These are phyloP conservation scores for Penicillium roqueforti DNA, from an alignment of 495 filamentous ascomycete genomes.

Conservation along the genomic window DNA sequence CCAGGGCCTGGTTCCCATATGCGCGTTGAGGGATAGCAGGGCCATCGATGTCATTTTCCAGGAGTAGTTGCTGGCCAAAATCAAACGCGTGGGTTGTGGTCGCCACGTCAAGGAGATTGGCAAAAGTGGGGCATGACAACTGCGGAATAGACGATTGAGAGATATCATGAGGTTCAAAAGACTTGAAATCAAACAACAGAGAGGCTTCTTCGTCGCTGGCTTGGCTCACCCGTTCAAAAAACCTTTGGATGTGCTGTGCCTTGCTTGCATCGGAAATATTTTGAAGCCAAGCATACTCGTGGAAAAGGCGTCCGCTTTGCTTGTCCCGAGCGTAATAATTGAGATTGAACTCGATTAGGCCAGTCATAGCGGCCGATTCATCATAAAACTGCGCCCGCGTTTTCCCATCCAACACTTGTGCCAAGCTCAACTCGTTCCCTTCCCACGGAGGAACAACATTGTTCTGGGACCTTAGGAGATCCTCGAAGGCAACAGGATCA, in stretches of 20 bases:
- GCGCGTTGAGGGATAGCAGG: conserved; percentile 44
- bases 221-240: conserved; percentile 26
- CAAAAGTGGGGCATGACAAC: conserved; percentile 47
- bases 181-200: conserved; percentile 18
- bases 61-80: conserved; percentile 54
- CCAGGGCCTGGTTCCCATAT: conserved; percentile 47
- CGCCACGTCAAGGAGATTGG: conserved; percentile 50
- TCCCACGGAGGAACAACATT: conserved; percentile 39
- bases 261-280: conserved; percentile 39
- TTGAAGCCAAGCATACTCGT: conserved; percentile 34
- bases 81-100: conserved; percentile 41
- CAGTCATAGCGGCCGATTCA: conserved; percentile 33
- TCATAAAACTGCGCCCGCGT: conserved; percentile 34
- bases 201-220: conserved; percentile 13
- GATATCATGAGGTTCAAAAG: conserved; percentile 13
- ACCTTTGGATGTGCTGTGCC: conserved; percentile 34
- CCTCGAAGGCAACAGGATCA: conserved; percentile 39
- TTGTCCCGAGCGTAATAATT: conserved; percentile 22
- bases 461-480: conserved; percentile 30
- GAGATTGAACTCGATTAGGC: conserved; percentile 37
- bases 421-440: conserved; percentile 14
- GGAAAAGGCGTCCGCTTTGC: conserved; percentile 29
- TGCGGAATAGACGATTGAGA: conserved; percentile 38
- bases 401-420: conserved; percentile 21
- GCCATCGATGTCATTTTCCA: conserved; percentile 53